Conservation (phyloP, 2,329 filamentous ascomycete genomes). For the Colletotrichum salicis region DNA sequence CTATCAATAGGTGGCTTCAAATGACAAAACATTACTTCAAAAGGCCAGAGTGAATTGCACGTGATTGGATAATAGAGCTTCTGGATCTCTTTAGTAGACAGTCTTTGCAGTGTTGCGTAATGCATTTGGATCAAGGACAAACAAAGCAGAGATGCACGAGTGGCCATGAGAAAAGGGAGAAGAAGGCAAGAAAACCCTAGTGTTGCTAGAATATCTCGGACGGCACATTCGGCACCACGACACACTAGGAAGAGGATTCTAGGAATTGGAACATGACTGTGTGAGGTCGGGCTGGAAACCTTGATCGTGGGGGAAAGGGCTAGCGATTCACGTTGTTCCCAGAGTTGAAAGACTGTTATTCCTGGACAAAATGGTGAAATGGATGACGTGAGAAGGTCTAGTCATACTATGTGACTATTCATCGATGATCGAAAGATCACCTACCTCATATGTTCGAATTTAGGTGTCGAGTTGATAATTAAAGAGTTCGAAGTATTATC, state of each 20-base stretch:
- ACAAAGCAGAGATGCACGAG: conserved; percentile 1
- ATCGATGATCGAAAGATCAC: background rate
- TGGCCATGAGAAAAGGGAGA: conserved; percentile 28
- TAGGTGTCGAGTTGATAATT: too few relatives aligned
- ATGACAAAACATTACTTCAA: conserved; percentile 32
- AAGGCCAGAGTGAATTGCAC: background rate
- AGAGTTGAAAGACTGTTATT: background rate
- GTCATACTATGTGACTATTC: background rate
- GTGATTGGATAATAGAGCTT: background rate
- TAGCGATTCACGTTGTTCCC: background rate
- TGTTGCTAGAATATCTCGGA: conserved; percentile 1
- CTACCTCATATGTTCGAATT: too few relatives aligned
- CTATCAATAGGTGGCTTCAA: conserved; percentile 31
- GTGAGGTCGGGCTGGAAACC: background rate
- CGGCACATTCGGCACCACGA: conserved; percentile 6
- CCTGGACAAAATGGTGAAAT: background rate
- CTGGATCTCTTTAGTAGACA: background rate
- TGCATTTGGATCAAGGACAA: background rate
- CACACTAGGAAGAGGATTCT: background rate
- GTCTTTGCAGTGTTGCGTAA: background rate
- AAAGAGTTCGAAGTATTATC: too few relatives aligned
- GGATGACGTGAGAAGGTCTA: background rate
- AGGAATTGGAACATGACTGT: background rate
- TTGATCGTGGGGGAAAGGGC: background rate
- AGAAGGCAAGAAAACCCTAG: conserved; percentile 19